Base-by-base conservation (phyloP, 129 eudicot species). In the Flaveria bidentis region DNA sequence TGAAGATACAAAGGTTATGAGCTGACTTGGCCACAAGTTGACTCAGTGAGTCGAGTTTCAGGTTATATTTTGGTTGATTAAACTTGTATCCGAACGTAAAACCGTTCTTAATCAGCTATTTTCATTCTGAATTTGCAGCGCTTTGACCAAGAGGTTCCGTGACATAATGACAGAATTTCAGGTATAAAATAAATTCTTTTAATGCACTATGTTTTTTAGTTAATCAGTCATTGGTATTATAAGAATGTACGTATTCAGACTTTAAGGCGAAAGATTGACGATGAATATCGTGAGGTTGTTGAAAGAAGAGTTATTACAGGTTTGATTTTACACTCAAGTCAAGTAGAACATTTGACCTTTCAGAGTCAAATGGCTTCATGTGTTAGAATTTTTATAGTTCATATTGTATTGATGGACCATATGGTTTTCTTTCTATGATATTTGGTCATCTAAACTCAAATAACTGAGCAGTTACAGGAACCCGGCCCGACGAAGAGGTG, bases 271-370 rank as follows among this genome's bases (percentile, higher is more conserved):
- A 91, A 83, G 84, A 87, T 94, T 15, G 97, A 94, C 61, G 92
- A 94, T 46, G 99, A 94, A 83, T 94, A 94, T 61, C 97, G 97
- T 25, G 99, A 94, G 84, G 97, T 91, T 10, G 99, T 94, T 23
- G 99, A 94, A 86, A 85, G 99, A 75, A 84, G 99, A 76, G 99
- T 94, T 45, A 82, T 89, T 45, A 94, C 98, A 88, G 98, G 98
- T 94, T 56, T 44, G 64, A 4, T 76, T 78, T 46, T 71, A 69
- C 57, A 3, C n/a, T 56, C 9, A 7, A 42, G 56, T 73, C 9
- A 7, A 42, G 56, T 73, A 44, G 6, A 71, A 58, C 69, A 23
- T 57, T 73, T 42, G 26, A 73, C 39, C 0, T 13, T 6, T 26
- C 2, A 26, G 30, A 26, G 30, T 26, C 30, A 26, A 45, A 47